Evolutionary conservation across 129 eudicot genomes (phyloP), one percentile per base, ranked within the genome.

Genomic region (Centella asiatica): DNA sequence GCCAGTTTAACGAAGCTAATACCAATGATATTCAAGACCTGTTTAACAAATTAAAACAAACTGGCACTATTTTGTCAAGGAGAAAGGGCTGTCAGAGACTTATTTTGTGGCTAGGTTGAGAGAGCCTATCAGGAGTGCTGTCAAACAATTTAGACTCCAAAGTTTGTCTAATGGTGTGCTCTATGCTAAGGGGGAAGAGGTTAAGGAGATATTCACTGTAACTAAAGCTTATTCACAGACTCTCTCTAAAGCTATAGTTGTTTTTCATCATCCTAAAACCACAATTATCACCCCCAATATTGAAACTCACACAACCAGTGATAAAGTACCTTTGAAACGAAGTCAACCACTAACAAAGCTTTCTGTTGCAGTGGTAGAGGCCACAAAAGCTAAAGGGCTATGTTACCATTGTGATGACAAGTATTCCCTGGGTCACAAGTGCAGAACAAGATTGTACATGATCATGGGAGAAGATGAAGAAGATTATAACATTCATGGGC

Each of bases 341-440:
- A 34, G 39, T 34, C 9, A 34, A 34, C 9, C 39, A 34, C 9
- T n/a, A n/a, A n/a, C n/a, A n/a, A n/a, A n/a, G n/a, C n/a, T n/a
- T n/a, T n/a, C n/a, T n/a, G n/a, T n/a, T n/a, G n/a, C n/a, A n/a
- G n/a, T n/a, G n/a, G n/a, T n/a, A n/a, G n/a, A n/a, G n/a, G n/a
- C n/a, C n/a, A 34, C 5, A 34, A 34, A 9, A 34, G 9, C 4
- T 2, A 61, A 49, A 15, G 60, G 51, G 6, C 27, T 47, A 2
- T 69, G 51, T 24, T 69, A 46, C 48, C 31, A 26, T 4, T 69
- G 68, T 28, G 59, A 52, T 50, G 52, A 69, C 11, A 23, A 14
- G 12, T 68, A 25, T 29, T 25, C 18, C 4, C 66, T 49, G 0
- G 72, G 72, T 1, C 72, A 72, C 27, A 65, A 26, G 15, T 72